Base-by-base conservation (phyloP, 768 basidiomycete species). In the Kwoniella botswanensis region DNA sequence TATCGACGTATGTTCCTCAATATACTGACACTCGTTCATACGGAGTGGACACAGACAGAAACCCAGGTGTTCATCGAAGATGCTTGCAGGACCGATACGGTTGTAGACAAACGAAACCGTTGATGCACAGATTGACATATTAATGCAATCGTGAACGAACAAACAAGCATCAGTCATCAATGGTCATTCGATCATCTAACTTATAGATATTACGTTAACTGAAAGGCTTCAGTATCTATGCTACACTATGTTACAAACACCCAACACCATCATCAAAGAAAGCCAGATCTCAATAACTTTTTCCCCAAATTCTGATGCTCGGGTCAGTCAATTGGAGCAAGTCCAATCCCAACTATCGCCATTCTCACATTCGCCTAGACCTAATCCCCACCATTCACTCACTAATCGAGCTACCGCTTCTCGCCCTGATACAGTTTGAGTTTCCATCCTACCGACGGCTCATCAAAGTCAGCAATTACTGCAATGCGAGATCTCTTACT, bases 401-500 rank as follows among this genome's bases (percentile, higher is more conserved):
- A 94, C 85, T 21, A 94, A 86, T 26, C 92, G 85, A 76, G 93
- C 93, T 58, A 93, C 92, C 50, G 91, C 86, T 81, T 95, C 94
- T 42, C 93, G 88, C 0, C 92, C 88, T 0, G 92, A 87, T 42
- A 96, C 82, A 0, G 92, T 93, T 84, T 94, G 90, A 0, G 94
- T 95, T 83, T 98, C 95, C 95, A 98, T 97, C 6, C 93, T 93
- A 15, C 35, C 62, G 22, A 22, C 21, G 41, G 7, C 26, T 4
- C 13, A 58, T 6, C 57, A 58, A 9, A 22, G 29, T 64, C 24
- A 64, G 63, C 46, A 15, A 50, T 29, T 44, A 13, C n/a, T 46
- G 44, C 44, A 12, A 2, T 46, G 2, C 12, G 10, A 17, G 11
- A 53, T 64, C 41, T 35, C 12, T 50, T 18, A 3, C 15, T 43